phyloP scores from a whole-genome alignment of 139 green algal genomes.

The Ettlia oleoabundans region DNA sequence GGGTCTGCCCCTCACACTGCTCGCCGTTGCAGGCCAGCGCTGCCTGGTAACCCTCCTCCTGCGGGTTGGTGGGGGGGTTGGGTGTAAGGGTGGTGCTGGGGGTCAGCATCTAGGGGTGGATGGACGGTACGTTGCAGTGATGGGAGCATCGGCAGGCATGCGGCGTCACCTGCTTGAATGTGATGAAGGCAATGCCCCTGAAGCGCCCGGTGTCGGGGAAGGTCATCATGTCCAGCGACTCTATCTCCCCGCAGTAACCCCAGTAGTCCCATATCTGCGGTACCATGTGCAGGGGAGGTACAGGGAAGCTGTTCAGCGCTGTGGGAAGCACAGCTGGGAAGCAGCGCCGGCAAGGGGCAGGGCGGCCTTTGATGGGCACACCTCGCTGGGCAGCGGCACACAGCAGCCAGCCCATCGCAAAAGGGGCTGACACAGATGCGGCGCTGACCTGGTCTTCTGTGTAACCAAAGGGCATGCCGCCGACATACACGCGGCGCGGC shows the following conservation, averaged over 20 bases:
- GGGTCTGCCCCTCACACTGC: slow-evolving; percentile 65
- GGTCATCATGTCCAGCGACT: slow-evolving; percentile 80
- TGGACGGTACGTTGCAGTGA: too few relatives aligned
- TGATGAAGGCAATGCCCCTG: slow-evolving; percentile 93
- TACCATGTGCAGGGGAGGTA: background rate
- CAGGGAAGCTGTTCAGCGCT: background rate
- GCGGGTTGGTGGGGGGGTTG: background rate
- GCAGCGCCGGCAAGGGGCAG: background rate
- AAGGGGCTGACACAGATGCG: background rate
- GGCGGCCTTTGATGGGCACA: background rate
- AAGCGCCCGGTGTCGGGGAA: slow-evolving; percentile 95
- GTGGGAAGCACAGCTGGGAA: too few relatives aligned
- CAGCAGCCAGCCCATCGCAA: background rate
- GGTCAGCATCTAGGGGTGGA: background rate
- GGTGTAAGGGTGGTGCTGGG: background rate
- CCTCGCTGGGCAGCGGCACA: background rate
- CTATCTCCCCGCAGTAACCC: slow-evolving; percentile 83
- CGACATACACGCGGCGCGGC: slow-evolving; percentile 78
- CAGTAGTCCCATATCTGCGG: slow-evolving; percentile 81
- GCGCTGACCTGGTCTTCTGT: slow-evolving; percentile 58
- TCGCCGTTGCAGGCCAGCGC: slow-evolving; percentile 76
- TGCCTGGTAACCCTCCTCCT: slow-evolving; percentile 69
- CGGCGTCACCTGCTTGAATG: slow-evolving; percentile 78
- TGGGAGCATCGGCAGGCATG: too few relatives aligned
- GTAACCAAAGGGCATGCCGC: slow-evolving; percentile 91